Conservation (phyloP, 768 basidiomycete species). For the Rhizopogon vinicolor region DNA sequence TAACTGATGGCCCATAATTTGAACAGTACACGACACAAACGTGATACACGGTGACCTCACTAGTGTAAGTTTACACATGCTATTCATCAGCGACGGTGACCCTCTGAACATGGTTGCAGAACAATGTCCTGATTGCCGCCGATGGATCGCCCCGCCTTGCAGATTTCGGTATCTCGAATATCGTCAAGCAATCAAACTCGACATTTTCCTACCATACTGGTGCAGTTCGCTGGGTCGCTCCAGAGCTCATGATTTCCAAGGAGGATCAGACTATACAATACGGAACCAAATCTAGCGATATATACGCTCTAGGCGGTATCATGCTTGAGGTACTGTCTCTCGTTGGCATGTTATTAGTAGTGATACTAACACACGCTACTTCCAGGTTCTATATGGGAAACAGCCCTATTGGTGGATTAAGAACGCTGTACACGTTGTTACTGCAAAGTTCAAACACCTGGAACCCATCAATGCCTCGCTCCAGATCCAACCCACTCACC, state of each 20-base stretch:
- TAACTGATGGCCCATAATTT: not conserved
- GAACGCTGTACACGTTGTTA: conserved; percentile 16
- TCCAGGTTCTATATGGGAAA: conserved; percentile 9
- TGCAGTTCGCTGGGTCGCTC: conserved; percentile 11
- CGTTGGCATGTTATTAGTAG: too few species aligned
- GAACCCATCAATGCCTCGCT: conserved; percentile 9
- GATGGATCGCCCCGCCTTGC: conserved; percentile 10
- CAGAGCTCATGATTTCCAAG: conserved; percentile 8
- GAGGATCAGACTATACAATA: conserved; percentile 3
- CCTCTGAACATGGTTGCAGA: not conserved
- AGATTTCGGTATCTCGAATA: conserved; percentile 41
- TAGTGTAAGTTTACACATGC: not conserved
- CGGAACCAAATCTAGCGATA: not conserved
- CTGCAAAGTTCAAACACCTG: conserved; percentile 12
- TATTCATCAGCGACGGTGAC: not conserved
- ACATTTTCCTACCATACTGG: conserved; percentile 15
- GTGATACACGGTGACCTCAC: conserved; percentile 8
- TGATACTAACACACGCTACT: too few species aligned
- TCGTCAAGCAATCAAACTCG: conserved; percentile 30
- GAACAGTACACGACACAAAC: conserved; percentile 1
- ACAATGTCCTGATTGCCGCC: conserved; percentile 5
- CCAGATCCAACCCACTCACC: conserved; percentile 1
- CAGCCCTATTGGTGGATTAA: conserved; percentile 20
- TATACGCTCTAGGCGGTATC: too few species aligned
- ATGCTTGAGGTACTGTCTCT: too few species aligned